Conservation (phyloP, 1,284 basidiomycete species). For the Cutaneotrichosporon spelunceum region DNA sequence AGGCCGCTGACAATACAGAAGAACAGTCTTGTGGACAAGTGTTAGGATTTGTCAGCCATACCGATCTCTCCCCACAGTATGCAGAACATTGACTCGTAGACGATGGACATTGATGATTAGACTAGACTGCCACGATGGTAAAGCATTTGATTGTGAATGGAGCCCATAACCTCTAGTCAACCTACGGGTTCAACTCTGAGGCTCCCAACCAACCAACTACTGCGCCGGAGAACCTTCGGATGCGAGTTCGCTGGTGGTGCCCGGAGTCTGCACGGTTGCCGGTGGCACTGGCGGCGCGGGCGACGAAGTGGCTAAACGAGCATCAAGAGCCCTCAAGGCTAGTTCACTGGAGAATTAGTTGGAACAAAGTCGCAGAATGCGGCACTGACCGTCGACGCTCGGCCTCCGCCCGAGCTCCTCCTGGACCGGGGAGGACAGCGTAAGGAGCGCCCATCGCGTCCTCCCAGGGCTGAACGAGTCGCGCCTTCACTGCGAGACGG, state of each 20-base stretch:
- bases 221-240: not conserved
- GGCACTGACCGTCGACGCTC: slow-evolving; percentile 72
- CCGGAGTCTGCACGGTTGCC: not conserved
- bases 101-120: slow-evolving; percentile 1
- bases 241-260: not conserved
- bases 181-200: too few relatives aligned
- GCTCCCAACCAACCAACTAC: not conserved
- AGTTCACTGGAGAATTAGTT: slow-evolving; percentile 62
- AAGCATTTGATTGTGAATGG: not conserved
- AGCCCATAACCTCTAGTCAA: not conserved
- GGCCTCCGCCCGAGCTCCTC: slow-evolving; percentile 85
- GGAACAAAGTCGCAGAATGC: too few relatives aligned
- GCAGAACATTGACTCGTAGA: slow-evolving; percentile 14
- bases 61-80: slow-evolving; percentile 8
- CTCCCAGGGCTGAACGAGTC: slow-evolving; percentile 76
- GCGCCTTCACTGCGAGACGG: slow-evolving; percentile 59
- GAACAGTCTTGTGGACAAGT: slow-evolving; percentile 21
- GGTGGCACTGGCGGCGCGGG: slow-evolving; percentile 15
- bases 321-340: slow-evolving; percentile 93
- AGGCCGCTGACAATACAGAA: slow-evolving; percentile 19
- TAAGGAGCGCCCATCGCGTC: slow-evolving; percentile 67
- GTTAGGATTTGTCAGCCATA: slow-evolving; percentile 10
- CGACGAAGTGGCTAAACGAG: slow-evolving; percentile 63
- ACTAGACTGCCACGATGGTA: not conserved
- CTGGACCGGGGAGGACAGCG: slow-evolving; percentile 62